Evolutionary conservation across 2,329 filamentous ascomycete genomes (phyloP).

Genomic region (Teratosphaeria gauchensis): DNA sequence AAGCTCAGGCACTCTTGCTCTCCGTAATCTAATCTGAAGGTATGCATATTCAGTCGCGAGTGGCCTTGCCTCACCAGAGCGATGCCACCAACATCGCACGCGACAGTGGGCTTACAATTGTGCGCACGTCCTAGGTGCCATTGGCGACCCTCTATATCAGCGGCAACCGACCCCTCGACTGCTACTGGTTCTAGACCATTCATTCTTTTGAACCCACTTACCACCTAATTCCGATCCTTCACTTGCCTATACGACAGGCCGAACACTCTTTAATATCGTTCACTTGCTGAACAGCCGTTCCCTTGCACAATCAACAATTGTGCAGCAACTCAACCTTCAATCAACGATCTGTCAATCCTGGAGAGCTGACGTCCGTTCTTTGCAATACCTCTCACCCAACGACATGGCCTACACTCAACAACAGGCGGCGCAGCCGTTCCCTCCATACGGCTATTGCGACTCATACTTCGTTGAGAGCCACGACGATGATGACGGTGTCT

Average conservation of each 20-base stretch:
- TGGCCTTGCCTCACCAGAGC: constrained; percentile 13
- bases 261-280: constrained; percentile 42
- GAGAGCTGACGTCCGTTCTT: constrained; percentile 37
- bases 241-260: constrained; percentile 35
- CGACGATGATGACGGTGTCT: constrained; percentile 44
- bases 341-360: constrained; percentile 32
- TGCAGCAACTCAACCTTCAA: constrained; percentile 9
- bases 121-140: constrained; percentile 15
- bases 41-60: constrained; percentile 26
- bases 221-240: constrained; percentile 53
- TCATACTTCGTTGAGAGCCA: constrained; percentile 58
- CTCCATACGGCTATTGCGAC: constrained; percentile 55
- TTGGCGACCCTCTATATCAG: constrained; percentile 23
- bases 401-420: constrained; percentile 11
- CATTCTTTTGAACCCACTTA: constrained; percentile 34
- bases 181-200: constrained; percentile 27
- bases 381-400: constrained; percentile 25
- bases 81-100: constrained; percentile 13
- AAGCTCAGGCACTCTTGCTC: constrained; percentile 6
- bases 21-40: constrained; percentile 42
- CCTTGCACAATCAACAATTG: constrained; percentile 25
- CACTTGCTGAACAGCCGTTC: constrained; percentile 31
- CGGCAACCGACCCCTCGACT: constrained; percentile 16
- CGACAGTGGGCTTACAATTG: constrained; percentile 26
- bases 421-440: constrained; percentile 32